Evolutionary conservation across 1,284 basidiomycete species (phyloP).

Genomic region (Malassezia dermatis): DNA sequence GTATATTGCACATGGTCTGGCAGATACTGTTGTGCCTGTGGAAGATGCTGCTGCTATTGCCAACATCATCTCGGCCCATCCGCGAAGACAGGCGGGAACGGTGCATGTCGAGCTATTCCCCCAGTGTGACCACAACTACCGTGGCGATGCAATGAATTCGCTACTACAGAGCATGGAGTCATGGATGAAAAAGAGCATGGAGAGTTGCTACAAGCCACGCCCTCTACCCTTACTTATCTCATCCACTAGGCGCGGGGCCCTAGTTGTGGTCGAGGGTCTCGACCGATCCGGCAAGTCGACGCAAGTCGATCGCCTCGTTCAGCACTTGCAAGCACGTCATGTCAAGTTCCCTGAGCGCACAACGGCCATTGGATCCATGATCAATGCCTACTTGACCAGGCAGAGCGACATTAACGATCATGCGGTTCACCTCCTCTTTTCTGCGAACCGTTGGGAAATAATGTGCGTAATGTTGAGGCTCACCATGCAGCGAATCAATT

Average conservation of each 20-base stretch:
- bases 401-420: constrained; percentile 77
- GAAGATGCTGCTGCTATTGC: neutral
- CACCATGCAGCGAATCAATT: constrained; percentile 19
- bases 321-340: constrained; percentile 23
- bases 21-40: constrained; percentile 9
- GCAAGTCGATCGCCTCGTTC: constrained; percentile 34
- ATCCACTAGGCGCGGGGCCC: constrained; percentile 24
- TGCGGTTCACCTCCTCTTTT: constrained; percentile 86
- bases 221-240: neutral
- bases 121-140: constrained; percentile 13
- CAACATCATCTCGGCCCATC: constrained; percentile 10
- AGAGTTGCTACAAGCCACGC: neutral
- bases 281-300: constrained; percentile 46
- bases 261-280: constrained; percentile 46
- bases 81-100: constrained; percentile 1
- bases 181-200: neutral
- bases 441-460: constrained; percentile 92
- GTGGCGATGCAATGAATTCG: neutral
- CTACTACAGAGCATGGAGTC: neutral
- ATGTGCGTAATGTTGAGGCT: constrained; percentile 55
- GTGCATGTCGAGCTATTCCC: constrained; percentile 1
- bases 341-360: constrained; percentile 60
- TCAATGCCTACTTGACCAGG: constrained; percentile 76
- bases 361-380: constrained; percentile 82
- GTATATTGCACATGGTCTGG: constrained; percentile 7